Evolutionary conservation across 257 asterid species (phyloP).

Genomic region (Pogostemon cablin): DNA sequence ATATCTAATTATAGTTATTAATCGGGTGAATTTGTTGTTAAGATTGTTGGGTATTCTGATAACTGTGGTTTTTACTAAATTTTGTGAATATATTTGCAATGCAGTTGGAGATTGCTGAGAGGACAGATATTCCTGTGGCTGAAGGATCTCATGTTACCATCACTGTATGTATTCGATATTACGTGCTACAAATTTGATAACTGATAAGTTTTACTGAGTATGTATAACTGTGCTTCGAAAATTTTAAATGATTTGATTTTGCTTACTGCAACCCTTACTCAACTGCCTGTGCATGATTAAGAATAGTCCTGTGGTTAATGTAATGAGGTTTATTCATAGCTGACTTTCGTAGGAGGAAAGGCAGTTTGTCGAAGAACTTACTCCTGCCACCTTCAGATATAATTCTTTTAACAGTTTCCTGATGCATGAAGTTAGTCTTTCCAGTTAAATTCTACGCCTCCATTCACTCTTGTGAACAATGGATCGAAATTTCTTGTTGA

Average conservation of each 20-base stretch:
- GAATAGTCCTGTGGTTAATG: not conserved
- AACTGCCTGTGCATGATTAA: not conserved
- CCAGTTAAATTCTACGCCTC: not conserved
- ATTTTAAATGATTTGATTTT: not conserved
- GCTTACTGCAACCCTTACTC: not conserved
- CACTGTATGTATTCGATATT: slow-evolving; percentile 57
- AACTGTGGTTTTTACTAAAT: not conserved
- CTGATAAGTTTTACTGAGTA: slow-evolving; percentile 13
- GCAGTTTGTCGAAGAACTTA: not conserved
- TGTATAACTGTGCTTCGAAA: slow-evolving; percentile 14
- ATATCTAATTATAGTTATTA: not conserved
- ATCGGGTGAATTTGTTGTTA: slow-evolving; percentile 8
- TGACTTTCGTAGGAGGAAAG: not conserved
- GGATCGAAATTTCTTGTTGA: slow-evolving; percentile 7
- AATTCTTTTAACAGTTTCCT: not conserved
- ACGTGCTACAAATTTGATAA: not conserved
- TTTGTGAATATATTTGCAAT: slow-evolving; percentile 27
- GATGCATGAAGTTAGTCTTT: not conserved
- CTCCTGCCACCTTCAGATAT: slow-evolving; percentile 11
- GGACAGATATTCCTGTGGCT: slow-evolving; percentile 95
- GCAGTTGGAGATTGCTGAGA: slow-evolving; percentile 91
- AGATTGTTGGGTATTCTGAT: slow-evolving; percentile 23
- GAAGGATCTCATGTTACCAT: slow-evolving; percentile 98
- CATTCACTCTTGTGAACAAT: not conserved
- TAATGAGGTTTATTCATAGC: not conserved